Evolutionary conservation across 169 alveolate species (phyloP), one percentile per base, ranked within the genome.

Genomic region (Cryptosporidium meleagridis): DNA sequence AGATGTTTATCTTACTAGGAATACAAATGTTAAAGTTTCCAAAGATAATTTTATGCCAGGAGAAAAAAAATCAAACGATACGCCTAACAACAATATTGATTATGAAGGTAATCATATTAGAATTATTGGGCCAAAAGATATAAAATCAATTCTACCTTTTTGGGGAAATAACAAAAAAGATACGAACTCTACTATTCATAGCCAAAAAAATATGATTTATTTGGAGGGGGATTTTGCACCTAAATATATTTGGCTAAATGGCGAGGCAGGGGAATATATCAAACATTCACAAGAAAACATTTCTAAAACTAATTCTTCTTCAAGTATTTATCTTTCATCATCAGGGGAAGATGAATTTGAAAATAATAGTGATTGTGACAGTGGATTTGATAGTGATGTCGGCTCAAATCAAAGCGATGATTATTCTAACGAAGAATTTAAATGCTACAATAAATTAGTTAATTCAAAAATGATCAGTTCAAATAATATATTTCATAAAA

Each of bases 171-270:
- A 41, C 18, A 73, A 35, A 6, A 44, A 59, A 58, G 52, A 37
- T 6, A 0, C 29, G 6, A 59, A 8, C 10, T 62, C 89, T 33
- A 2, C 45, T 1, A 70, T 65, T 59, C 21, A 31, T 14, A 21
- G 37, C 55, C 68, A 53, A 33, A 41, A 52, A 53, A 73, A 73
- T 58, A 52, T 31, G 44, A n/a, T 73, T 23, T 80, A 61, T 62
- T 80, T 80, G 52, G 89, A 80, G 7, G 89, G 89, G 16, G 89
- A 80, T n/a, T 80, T 80, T 80, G 14, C 75, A 62, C 80, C 75
- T 12, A 80, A 80, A 80, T 80, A 80, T 65, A 41, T 80, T 5
- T 80, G 89, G 89, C 33, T 80, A 2, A 80, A 80, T 37, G 89
- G 89, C 1, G 89, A 80, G 52, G 73, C 89, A 23, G 89, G 89